Base-by-base conservation (phyloP, 1,139 yeast genomes). In the Scheffersomyces titani region DNA sequence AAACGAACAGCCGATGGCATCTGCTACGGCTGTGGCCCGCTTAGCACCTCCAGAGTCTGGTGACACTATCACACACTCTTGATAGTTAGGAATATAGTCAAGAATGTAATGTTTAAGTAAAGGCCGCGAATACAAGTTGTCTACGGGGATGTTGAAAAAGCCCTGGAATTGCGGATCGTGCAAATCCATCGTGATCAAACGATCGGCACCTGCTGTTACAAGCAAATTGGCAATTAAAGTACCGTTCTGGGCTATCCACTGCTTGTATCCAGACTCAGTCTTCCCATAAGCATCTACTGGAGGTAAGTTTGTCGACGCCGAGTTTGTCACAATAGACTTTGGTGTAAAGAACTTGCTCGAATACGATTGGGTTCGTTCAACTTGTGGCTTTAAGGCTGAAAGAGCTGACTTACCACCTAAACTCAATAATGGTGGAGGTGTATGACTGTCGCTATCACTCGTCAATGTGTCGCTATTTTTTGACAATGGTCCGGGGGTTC, bases 11-110 rank as follows among this genome's bases (percentile, higher is more conserved):
- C 92, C 94, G 59, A 96, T 77, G 0, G 90, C 85, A 73, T 94
- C 99, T 2, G 99, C 99, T 61, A 94, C 84, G 1, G 94, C 88
- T 1, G 97, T 90, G 44, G 99, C 98, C 62, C 98, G 80, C 71
- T 94, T 94, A 53, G 98, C 98, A 60, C 98, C 99, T 68, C 98
- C 98, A 52, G 97, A 93, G 74, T 93, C 98, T 0, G 98, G 98
- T 0, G 97, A 90, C 40, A 93, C 97, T 63, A 93, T 86, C 13
- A 92, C 96, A 56, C 92, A 89, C 47, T 91, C 88, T 61, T 84
- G 84, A 70, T 86, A 90, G 62, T 89, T 75, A 19, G 96, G 93
- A 55, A 92, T 86, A 61, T 80, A 81, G 62, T 89, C 87, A 40
- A 84, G 80, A 58, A 93, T 91, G 72, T 90, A 93, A 63, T 90